phyloP scores from a whole-genome alignment of 768 basidiomycete species.

The Trametes cubensis region DNA sequence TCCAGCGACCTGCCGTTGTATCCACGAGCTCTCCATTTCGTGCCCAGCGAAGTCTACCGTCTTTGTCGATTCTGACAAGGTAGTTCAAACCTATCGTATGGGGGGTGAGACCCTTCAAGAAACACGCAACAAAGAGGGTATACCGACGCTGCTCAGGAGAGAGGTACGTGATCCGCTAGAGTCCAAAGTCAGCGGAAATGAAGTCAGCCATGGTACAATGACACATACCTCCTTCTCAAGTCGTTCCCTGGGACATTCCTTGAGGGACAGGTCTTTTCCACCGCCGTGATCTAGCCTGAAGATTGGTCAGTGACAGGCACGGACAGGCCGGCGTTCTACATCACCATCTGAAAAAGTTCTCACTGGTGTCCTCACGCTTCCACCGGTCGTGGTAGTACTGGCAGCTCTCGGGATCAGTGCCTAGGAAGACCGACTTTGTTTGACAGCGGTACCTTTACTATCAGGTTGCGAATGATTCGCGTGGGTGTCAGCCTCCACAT shows the following conservation, averaged over 20 bases:
- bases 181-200: conserved; percentile 4
- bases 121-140: not conserved
- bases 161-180: conserved; percentile 48
- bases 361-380: conserved; percentile 58
- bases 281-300: conserved; percentile 63
- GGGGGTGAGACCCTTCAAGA: not conserved
- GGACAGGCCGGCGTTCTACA: conserved; percentile 2
- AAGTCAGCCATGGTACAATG: not conserved
- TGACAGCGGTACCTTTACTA: conserved; percentile 44
- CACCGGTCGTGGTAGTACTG: conserved; percentile 64
- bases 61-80: conserved; percentile 54
- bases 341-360: conserved; percentile 70
- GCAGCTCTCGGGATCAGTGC: not conserved
- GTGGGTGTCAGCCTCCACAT: too few species aligned
- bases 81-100: conserved; percentile 64
- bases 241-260: conserved; percentile 60
- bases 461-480: too few species aligned
- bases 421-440: not conserved
- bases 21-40: conserved; percentile 60
- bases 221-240: conserved; percentile 55
- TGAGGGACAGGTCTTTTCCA: conserved; percentile 56
- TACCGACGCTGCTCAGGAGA: conserved; percentile 51
- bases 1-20: conserved; percentile 63
- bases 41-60: conserved; percentile 61
- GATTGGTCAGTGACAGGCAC: not conserved